Conservation (phyloP, 1,139 yeast genomes). For the Yamadazyma pseudoaaseri region DNA sequence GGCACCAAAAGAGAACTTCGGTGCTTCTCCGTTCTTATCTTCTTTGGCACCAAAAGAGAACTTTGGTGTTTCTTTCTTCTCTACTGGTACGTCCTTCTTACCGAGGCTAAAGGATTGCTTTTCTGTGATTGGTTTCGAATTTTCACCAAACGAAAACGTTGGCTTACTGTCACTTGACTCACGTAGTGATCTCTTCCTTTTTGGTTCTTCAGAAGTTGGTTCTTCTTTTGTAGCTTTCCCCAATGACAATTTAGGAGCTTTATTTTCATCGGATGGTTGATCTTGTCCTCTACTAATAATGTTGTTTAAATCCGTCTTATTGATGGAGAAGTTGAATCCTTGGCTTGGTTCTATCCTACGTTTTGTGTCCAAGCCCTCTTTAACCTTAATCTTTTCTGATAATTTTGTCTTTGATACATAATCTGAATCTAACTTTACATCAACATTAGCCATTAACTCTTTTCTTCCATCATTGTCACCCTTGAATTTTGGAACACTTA, state of each 20-base stretch:
- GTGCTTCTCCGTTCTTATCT: slow-evolving; percentile 9
- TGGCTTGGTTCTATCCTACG: slow-evolving; percentile 30
- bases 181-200: background rate
- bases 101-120: background rate
- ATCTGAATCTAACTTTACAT: slow-evolving; percentile 25
- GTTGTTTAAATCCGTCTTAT: slow-evolving; percentile 24
- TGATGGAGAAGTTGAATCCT: slow-evolving; percentile 37
- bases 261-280: background rate
- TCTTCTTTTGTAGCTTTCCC: background rate
- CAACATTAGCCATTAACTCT: slow-evolving; percentile 11
- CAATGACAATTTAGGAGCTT: slow-evolving; percentile 5
- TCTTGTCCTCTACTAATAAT: slow-evolving; percentile 16
- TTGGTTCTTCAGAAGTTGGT: background rate
- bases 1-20: slow-evolving; percentile 16
- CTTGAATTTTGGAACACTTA: slow-evolving; percentile 29
- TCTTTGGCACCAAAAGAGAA: slow-evolving; percentile 11
- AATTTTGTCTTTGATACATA: slow-evolving; percentile 24
- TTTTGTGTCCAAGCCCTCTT: slow-evolving; percentile 17
- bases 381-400: slow-evolving; percentile 29
- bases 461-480: slow-evolving; percentile 3
- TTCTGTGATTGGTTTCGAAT: background rate
- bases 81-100: background rate
- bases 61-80: slow-evolving; percentile 6
- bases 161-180: background rate
- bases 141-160: background rate